Evolutionary conservation across 495 filamentous ascomycete species (phyloP), one percentile per base, ranked within the genome.

Genomic region (Podospora pseudoanserina): DNA sequence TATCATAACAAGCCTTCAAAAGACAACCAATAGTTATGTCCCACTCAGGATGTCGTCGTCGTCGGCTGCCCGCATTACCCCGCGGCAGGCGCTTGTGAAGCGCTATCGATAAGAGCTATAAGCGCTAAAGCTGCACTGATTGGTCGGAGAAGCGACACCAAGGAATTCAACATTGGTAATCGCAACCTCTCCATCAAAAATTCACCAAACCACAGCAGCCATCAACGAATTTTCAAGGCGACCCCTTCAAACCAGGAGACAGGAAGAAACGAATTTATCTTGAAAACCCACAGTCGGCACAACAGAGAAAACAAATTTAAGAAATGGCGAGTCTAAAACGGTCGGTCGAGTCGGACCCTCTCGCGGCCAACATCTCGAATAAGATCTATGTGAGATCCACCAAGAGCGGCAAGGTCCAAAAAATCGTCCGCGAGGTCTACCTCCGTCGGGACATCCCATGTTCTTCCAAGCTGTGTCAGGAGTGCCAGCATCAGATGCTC

Each of bases 371-470:
- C 78, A 90, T 97, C 66, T 90, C 89, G 59, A 96, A 90, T 86
- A 96, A 98, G 81, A 86, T 95, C 70, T 99, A 93, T 73, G 90
- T 98, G 69, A 84, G 95, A 67, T 97, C 95, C 30, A 94, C 93
- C 19, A 94, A 90, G 78, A 92, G 87, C 78, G 95, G 95, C 74
- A 98, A 97, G 82, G 95, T 98, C 67, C 93, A 97, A 80, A 99
- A 99, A 82, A 94, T 99, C 77, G 96, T 98, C 68, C 88, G 93
- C 60, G 95, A 99, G 83, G 82, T 98, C 64, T 98, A 99, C 80
- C 85, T 99, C 34, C 87, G 95, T 73, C 89, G 92, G 82, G 96
- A 99, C 77, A 98, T 98, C 71, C 95, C 95, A 39, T 99, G 95
- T 81, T 99, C 96, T 18, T 98, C 94, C 3, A 90, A 86, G 77